Evolutionary conservation across 129 eudicot genomes (phyloP), one percentile per base, ranked within the genome.

Genomic region (Glebionis coronaria): DNA sequence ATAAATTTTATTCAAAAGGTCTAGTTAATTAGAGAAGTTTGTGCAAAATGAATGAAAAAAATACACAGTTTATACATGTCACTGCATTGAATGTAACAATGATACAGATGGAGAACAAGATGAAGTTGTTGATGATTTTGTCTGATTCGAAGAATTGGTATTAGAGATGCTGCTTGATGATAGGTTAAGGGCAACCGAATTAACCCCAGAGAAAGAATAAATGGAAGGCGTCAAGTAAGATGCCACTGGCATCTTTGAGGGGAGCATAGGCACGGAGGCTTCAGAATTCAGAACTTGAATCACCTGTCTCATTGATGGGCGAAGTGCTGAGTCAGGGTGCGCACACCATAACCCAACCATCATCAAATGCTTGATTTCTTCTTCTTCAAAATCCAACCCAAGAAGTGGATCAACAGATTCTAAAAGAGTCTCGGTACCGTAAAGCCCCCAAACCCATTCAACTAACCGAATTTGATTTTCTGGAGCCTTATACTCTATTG

Each of bases 341-440:
- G 79, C 80, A 16, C 82, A 82, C 82, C 82, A 81, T 15, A 82
- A 68, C 44, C 87, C 83, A 0, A 82, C 73, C 0, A 67, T 61
- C 79, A 82, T 74, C 73, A 82, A 15, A 10, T 61, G 31, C 14
- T 71, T 61, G 40, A 80, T 73, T 56, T 80, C 70, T 3, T 65
- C 27, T 61, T 35, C 72, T 0, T 72, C 50, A 40, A 47, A 76
- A n/a, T 72, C 80, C 0, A 11, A 44, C 29, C 58, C 64, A 3
- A 80, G 63, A 60, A 16, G 66, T 5, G 76, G 80, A 53, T 83
- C 88, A 8, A 28, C 80, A 4, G 80, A 83, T 56, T 84, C 79
- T 3, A 74, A 9, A 38, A 80, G 62, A 13, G 27, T 69, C 27
- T 54, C 69, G 5, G 16, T 12, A 14, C 73, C 79, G 12, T 73